These are phyloP conservation scores for Gossypium thurberi DNA, from an alignment of 345 rosid genomes.

Conservation along the genomic window DNA sequence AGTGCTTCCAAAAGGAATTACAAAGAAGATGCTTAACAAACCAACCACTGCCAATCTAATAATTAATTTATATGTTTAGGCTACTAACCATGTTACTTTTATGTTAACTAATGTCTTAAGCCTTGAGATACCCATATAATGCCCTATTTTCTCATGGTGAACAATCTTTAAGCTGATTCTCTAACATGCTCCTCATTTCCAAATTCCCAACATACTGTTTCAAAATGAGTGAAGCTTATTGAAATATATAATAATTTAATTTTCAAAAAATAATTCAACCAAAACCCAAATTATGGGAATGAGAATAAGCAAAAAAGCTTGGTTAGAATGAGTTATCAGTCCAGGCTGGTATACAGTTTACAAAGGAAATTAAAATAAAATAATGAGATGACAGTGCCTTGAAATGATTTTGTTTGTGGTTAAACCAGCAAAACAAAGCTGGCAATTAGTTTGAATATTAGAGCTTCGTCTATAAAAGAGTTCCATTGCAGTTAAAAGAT, in stretches of 20 bases:
- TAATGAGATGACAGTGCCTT: conserved; percentile 9
- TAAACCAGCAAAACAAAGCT: conserved; percentile 24
- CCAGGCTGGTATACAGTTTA: conserved; percentile 18
- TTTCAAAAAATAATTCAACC: neutral
- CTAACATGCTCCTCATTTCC: neutral
- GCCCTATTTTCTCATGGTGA: neutral
- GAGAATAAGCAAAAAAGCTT: neutral
- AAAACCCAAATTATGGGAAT: neutral
- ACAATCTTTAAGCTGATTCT: neutral
- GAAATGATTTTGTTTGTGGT: conserved; percentile 28
- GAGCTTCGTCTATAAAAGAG: conserved; percentile 10
- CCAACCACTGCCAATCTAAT: neutral
- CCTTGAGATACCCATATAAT: neutral
- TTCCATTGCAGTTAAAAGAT: neutral
- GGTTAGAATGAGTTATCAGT: neutral
- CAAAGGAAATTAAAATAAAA: neutral
- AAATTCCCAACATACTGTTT: neutral
- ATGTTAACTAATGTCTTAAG: neutral
- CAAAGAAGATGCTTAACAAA: neutral
- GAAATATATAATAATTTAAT: neutral
- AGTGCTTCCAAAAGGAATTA: neutral
- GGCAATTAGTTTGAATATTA: conserved; percentile 10
- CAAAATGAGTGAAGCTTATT: neutral
- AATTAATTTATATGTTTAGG: neutral
- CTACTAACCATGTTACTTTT: neutral